A percentile compares a stretch with the other conserved stretches of the same genome.
Conservation (phyloP, 2,329 filamentous ascomycete genomes). For the Plenodomus lindquistii region DNA sequence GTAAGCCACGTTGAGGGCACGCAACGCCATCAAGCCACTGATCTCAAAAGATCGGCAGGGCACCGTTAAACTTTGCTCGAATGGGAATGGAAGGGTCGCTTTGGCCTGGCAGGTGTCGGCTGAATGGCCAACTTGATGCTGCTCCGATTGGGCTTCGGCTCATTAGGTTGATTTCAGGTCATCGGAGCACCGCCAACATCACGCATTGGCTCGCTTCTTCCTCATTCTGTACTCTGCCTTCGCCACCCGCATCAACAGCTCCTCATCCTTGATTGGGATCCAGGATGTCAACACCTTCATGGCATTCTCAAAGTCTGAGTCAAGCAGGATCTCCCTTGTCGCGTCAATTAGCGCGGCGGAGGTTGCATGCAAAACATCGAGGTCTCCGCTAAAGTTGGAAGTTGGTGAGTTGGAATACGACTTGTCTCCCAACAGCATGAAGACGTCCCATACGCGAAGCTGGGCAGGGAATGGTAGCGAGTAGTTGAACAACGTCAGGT, state of each 20-base stretch:
- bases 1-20: slow-evolving; percentile 37
- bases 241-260: slow-evolving; percentile 87
- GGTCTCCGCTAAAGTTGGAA: slow-evolving; percentile 59
- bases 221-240: slow-evolving; percentile 82
- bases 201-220: slow-evolving; percentile 52
- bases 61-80: slow-evolving; percentile 29
- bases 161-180: slow-evolving; percentile 5
- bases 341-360: slow-evolving; percentile 89
- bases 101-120: slow-evolving; percentile 18
- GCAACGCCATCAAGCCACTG: slow-evolving; percentile 40
- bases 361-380: slow-evolving; percentile 88
- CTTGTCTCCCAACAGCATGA: slow-evolving; percentile 86
- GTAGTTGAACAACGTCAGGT: slow-evolving; percentile 95
- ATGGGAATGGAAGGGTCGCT: slow-evolving; percentile 25
- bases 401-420: slow-evolving; percentile 48
- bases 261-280: slow-evolving; percentile 92
- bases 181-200: slow-evolving; percentile 18
- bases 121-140: slow-evolving; percentile 13
- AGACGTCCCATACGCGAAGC: slow-evolving; percentile 95
- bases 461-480: slow-evolving; percentile 93
- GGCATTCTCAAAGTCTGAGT: slow-evolving; percentile 94
- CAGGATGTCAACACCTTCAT: slow-evolving; percentile 97
- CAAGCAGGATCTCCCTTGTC: slow-evolving; percentile 82
- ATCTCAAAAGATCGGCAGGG: slow-evolving; percentile 36
- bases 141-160: slow-evolving; percentile 13